Evolutionary conservation across 495 filamentous ascomycete species (phyloP), one percentile per base, ranked within the genome.

Genomic region (Venustampulla echinocandica): DNA sequence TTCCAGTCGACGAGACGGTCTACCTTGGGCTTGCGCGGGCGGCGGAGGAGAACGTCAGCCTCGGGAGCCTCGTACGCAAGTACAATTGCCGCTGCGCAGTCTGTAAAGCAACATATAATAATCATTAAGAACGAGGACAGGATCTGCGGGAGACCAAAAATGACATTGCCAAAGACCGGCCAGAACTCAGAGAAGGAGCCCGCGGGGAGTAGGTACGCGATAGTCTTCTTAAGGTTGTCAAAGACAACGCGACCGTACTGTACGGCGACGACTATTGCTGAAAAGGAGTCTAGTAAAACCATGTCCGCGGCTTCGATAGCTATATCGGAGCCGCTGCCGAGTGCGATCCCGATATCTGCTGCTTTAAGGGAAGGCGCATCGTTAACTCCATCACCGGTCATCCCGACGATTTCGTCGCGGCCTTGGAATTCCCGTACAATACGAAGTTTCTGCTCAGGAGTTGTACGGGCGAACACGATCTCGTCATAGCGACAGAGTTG

Each of bases 41-140:
- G 70, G 0, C 76, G 76, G 15, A 70, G 53, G 1, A 87, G 63
- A 0, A 85, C 70, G 51, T 85, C 82, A 14, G 79, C 79, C 59
- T 86, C 84, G 11, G 82, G 79, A 24, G 75, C 66, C 55, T 89
- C 81, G 64, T 84, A 83, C 6, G 81, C 81, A 1, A 87, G 61
- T 0, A 79, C 73, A 0, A 78, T 81, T 1, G 83, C 82, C 0
- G 71, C 74, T 15, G 73, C 69, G 52, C 74, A 79, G 53, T 81
- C 77, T 3, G 82, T 87, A 59, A 87, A 84, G 46, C 81, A 83
- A 55, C 81, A 62, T 44, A 81, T 79, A 35, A 81, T 73, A 47
- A 82, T 80, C 81, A 86, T 84, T 24, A 83, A 61, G 61, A 85
- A 86, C 1, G 72, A 77, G 2, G 73, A 79, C 21, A 85, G 64